A percentile compares a stretch with the other conserved stretches of the same genome.
These are phyloP conservation scores for Debaryomyces udenii DNA, from an alignment of 1,139 yeast genomes.

Conservation along the genomic window DNA sequence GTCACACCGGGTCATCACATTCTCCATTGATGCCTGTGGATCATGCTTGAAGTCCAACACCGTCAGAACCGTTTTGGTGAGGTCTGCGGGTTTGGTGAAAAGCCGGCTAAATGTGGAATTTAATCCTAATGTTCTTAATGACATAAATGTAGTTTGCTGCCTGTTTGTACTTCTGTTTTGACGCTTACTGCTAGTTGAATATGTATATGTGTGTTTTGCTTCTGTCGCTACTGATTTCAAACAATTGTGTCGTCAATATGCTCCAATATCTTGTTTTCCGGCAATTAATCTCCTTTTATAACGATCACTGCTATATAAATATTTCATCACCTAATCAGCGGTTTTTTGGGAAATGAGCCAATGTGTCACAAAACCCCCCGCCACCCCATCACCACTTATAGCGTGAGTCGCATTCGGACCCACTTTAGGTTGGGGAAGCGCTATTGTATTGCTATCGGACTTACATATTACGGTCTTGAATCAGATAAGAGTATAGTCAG, in stretches of 20 bases:
- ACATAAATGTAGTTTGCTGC: constrained; percentile 26
- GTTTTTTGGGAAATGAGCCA: not conserved
- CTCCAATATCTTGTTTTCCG: not conserved
- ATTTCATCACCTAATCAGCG: constrained; percentile 5
- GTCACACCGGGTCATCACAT: constrained; percentile 66
- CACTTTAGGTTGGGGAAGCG: not conserved
- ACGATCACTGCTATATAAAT: not conserved
- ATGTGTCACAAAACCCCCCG: constrained; percentile 1
- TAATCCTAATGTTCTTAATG: constrained; percentile 47
- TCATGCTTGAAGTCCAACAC: constrained; percentile 59
- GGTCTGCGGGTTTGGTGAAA: constrained; percentile 36
- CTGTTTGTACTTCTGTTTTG: not conserved
- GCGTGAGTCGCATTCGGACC: constrained; percentile 1
- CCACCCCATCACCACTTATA: not conserved
- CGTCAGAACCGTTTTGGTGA: constrained; percentile 37
- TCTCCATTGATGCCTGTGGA: constrained; percentile 43
- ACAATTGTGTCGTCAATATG: constrained; percentile 1
- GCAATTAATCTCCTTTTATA: constrained; percentile 8
- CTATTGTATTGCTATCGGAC: constrained; percentile 6
- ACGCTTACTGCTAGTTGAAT: not conserved
- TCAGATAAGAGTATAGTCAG: too few species aligned
- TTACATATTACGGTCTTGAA: constrained; percentile 2
- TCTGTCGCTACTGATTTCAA: not conserved
- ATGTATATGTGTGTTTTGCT: constrained; percentile 1
- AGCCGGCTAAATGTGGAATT: constrained; percentile 41